These are phyloP conservation scores for Rhinocladiella similis DNA, from an alignment of 2,329 filamentous ascomycete genomes.

Conservation along the genomic window DNA sequence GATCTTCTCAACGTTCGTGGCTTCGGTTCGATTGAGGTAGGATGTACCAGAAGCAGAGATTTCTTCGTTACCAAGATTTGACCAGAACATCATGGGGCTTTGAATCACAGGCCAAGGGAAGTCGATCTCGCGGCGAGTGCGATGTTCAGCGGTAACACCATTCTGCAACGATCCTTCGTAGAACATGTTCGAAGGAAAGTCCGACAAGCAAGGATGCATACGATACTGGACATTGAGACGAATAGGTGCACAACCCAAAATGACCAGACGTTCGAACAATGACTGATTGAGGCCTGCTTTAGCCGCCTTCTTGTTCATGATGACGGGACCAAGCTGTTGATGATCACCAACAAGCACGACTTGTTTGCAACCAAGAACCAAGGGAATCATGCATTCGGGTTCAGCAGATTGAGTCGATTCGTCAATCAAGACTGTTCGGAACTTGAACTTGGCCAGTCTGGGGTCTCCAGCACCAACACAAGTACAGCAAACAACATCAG, in stretches of 20 bases:
- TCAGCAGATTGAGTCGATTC: slow-evolving; percentile 98
- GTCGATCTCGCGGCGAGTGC: slow-evolving; percentile 88
- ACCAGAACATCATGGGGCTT: slow-evolving; percentile 99
- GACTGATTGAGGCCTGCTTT: slow-evolving; percentile 97
- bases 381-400: slow-evolving; percentile 97
- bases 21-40: slow-evolving; percentile 96
- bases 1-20: slow-evolving; percentile 96
- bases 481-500: slow-evolving; percentile 97
- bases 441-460: slow-evolving; percentile 93
- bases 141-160: slow-evolving; percentile 85
- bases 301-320: slow-evolving; percentile 99
- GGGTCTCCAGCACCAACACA: slow-evolving; percentile 97
- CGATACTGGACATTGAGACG: slow-evolving; percentile 96
- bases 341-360: slow-evolving; percentile 98
- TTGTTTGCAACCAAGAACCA: slow-evolving; percentile 97
- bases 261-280: slow-evolving; percentile 94
- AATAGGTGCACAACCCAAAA: slow-evolving; percentile 85
- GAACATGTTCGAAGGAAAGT: slow-evolving; percentile 99
- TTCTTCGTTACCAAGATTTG: slow-evolving; percentile 94
- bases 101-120: slow-evolving; percentile 96
- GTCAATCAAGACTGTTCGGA: slow-evolving; percentile 95
- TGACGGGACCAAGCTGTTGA: slow-evolving; percentile 95
- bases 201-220: slow-evolving; percentile 96
- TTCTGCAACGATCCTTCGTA: slow-evolving; percentile 98
- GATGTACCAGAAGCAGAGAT: slow-evolving; percentile 97